These are phyloP conservation scores for Periglandula ipomoeae DNA, from an alignment of 2,329 filamentous ascomycete species.

Conservation along the genomic window DNA sequence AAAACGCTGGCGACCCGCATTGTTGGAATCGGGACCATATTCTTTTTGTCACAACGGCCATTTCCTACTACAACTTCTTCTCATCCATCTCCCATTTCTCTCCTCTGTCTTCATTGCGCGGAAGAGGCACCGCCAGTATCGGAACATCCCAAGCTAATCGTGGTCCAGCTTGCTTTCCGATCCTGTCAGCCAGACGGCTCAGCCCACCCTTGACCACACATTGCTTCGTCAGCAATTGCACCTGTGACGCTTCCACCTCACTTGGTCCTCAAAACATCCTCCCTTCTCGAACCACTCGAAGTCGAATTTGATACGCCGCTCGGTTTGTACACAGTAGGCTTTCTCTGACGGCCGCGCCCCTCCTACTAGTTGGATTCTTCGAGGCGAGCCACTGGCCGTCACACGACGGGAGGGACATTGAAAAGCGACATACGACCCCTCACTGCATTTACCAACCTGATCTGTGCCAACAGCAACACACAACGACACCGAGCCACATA, in stretches of 20 bases:
- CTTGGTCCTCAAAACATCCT: background rate
- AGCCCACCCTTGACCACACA: background rate
- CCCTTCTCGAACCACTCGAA: background rate
- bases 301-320: background rate
- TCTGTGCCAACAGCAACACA: background rate
- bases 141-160: background rate
- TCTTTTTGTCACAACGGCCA: background rate
- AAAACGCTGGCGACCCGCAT: background rate
- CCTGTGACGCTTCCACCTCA: background rate
- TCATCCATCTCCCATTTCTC: background rate
- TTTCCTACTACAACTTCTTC: background rate
- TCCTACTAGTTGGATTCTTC: too few relatives aligned
- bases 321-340: background rate
- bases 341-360: too few relatives aligned
- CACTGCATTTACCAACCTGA: background rate
- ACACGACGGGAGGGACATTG: background rate
- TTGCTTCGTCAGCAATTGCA: background rate
- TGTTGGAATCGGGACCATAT: background rate
- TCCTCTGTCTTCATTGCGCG: background rate
- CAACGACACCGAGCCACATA: background rate
- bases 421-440: background rate
- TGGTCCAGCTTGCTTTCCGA: background rate
- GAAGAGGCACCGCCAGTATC: background rate
- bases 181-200: background rate
- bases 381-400: too few relatives aligned